A percentile compares a stretch with the other conserved stretches of the same genome.
These are phyloP conservation scores for Skeletonema marinoi DNA, from an alignment of 108 stramenopile genomes.

Conservation along the genomic window DNA sequence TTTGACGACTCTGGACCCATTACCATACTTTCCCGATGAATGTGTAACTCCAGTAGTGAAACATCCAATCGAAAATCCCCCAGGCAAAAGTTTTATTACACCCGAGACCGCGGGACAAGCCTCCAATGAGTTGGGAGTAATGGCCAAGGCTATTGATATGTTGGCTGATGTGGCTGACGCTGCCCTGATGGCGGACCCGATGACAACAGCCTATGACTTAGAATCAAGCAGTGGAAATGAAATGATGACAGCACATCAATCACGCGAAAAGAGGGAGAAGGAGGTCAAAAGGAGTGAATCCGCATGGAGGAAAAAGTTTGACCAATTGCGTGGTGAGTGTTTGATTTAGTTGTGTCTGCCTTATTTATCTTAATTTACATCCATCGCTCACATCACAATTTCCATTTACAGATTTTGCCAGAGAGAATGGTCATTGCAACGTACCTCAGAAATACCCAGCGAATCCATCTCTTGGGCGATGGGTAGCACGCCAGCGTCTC, in stretches of 20 bases:
- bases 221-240: neutral
- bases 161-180: neutral
- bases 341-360: neutral
- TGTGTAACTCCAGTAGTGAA: neutral
- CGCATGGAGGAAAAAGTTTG: neutral
- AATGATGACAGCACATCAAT: neutral
- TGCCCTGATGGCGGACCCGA: neutral
- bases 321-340: neutral
- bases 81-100: neutral
- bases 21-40: neutral
- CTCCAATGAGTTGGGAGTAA: neutral
- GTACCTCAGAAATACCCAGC: constrained; percentile 45
- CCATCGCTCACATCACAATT: too few relatives aligned
- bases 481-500: constrained; percentile 40
- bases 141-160: neutral
- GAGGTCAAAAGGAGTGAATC: neutral
- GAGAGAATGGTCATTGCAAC: constrained; percentile 44
- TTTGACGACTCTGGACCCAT: neutral
- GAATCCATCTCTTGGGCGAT: constrained; percentile 41
- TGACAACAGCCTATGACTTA: too few relatives aligned
- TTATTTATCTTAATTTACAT: neutral
- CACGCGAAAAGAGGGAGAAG: neutral
- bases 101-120: neutral
- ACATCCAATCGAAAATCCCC: neutral
- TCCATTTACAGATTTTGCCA: neutral